Conservation (phyloP, 2,329 filamentous ascomycete species). For the Pseudocercospora pini-densiflorae region DNA sequence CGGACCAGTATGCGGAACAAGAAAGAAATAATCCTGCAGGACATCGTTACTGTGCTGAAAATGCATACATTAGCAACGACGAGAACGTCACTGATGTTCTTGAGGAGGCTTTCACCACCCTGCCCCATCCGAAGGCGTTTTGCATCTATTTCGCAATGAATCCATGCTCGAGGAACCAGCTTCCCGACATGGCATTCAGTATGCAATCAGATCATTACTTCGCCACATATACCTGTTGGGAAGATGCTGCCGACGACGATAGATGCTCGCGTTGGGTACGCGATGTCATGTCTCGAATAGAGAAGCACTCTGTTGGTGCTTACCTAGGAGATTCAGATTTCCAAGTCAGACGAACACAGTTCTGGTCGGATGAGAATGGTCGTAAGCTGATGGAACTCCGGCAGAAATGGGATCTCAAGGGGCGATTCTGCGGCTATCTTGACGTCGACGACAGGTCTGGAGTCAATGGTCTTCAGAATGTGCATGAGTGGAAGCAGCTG, state of each 20-base stretch:
- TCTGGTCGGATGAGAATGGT: constrained; percentile 53
- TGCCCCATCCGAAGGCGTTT: constrained; percentile 53
- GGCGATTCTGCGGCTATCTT: constrained; percentile 51
- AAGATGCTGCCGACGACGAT: constrained; percentile 51
- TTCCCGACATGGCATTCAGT: constrained; percentile 59
- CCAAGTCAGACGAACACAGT: constrained; percentile 51
- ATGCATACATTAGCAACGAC: constrained; percentile 56
- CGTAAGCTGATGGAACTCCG: constrained; percentile 50
- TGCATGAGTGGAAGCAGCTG: constrained; percentile 7
- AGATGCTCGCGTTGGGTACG: constrained; percentile 52
- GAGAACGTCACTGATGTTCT: constrained; percentile 52
- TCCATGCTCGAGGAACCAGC: constrained; percentile 48
- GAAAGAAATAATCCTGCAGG: constrained; percentile 52
- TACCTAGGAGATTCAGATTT: constrained; percentile 63
- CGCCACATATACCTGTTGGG: constrained; percentile 58
- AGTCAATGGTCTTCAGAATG: constrained; percentile 48
- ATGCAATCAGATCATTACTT: constrained; percentile 63
- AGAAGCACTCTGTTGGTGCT: constrained; percentile 51
- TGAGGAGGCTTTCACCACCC: constrained; percentile 52
- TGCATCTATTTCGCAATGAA: constrained; percentile 58
- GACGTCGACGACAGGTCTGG: constrained; percentile 51
- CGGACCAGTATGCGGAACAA: constrained; percentile 51
- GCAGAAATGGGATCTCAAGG: constrained; percentile 51
- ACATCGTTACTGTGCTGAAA: constrained; percentile 57
- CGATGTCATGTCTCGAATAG: constrained; percentile 42